Percentiles rank a stretch among this genome's conserved stretches.
These are phyloP conservation scores for Eremothecium gossypii DNA, from an alignment of 1,139 yeast genomes.

Conservation along the genomic window DNA sequence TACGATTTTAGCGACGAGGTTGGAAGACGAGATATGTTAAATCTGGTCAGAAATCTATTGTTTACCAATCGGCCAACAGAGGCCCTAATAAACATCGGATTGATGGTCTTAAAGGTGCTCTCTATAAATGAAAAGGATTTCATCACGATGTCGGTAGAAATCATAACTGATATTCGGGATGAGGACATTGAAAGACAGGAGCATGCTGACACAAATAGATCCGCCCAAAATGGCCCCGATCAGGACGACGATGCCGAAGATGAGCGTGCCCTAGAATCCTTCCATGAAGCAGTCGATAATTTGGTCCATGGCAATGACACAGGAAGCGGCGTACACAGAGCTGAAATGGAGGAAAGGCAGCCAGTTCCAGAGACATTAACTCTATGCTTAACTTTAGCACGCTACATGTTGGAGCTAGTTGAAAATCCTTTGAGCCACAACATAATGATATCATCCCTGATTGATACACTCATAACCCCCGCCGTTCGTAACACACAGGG, in stretches of 20 bases:
- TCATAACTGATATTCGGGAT: slow-evolving; percentile 77
- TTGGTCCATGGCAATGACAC: slow-evolving; percentile 17
- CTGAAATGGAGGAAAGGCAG: slow-evolving; percentile 19
- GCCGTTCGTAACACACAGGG: slow-evolving; percentile 59
- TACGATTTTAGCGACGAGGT: slow-evolving; percentile 88
- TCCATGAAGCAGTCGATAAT: slow-evolving; percentile 46
- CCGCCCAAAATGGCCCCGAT: slow-evolving; percentile 17
- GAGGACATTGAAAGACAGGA: slow-evolving; percentile 40
- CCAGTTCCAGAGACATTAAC: slow-evolving; percentile 39
- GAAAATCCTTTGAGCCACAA: slow-evolving; percentile 59
- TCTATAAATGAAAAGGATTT: slow-evolving; percentile 80
- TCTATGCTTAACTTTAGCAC: slow-evolving; percentile 62
- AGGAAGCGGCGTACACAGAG: slow-evolving; percentile 12
- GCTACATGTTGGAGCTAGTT: slow-evolving; percentile 60
- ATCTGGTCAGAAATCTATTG: slow-evolving; percentile 55
- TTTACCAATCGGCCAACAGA: slow-evolving; percentile 43
- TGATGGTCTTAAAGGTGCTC: slow-evolving; percentile 58
- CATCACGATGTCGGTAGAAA: slow-evolving; percentile 75
- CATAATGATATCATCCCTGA: slow-evolving; percentile 59
- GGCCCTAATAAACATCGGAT: slow-evolving; percentile 44
- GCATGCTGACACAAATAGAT: slow-evolving; percentile 11
- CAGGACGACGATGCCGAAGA: slow-evolving; percentile 30
- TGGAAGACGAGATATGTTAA: slow-evolving; percentile 77
- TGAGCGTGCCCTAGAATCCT: slow-evolving; percentile 34
- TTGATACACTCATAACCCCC: slow-evolving; percentile 74